phyloP scores from a whole-genome alignment of 78 protist genomes.

The Cavenderia fasciculata region DNA sequence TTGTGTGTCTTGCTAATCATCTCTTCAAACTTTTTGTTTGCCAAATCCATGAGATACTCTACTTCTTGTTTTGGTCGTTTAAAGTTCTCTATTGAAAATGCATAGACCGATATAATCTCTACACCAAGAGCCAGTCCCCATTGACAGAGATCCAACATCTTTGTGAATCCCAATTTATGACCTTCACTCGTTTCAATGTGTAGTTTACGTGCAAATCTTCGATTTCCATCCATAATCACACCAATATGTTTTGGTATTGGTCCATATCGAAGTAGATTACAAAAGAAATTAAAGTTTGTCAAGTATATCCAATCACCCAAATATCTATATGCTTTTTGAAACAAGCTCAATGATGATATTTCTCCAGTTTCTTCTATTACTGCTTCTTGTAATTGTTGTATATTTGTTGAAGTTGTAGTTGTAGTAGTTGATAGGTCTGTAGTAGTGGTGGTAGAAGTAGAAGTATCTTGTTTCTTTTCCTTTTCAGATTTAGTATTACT shows the following conservation, averaged over 20 bases:
- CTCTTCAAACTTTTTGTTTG: constrained; percentile 64
- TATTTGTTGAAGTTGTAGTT: not conserved
- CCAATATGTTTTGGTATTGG: constrained; percentile 92
- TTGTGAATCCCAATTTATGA: constrained; percentile 83
- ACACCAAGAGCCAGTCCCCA: constrained; percentile 91
- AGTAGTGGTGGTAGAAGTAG: not conserved
- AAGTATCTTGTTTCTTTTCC: not conserved
- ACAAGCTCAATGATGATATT: not conserved
- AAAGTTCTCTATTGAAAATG: constrained; percentile 94
- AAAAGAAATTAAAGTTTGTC: constrained; percentile 16
- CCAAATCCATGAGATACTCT: constrained; percentile 85
- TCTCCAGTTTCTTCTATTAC: not conserved
- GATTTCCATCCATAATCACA: constrained; percentile 96
- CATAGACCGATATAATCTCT: constrained; percentile 89
- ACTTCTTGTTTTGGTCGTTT: constrained; percentile 89
- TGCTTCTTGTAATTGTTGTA: not conserved
- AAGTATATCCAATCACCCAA: constrained; percentile 25
- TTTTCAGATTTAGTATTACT: constrained; percentile 1
- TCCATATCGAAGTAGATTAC: constrained; percentile 61
- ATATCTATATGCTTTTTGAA: not conserved
- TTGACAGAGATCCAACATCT: constrained; percentile 75
- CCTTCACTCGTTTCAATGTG: constrained; percentile 51
- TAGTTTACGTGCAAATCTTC: constrained; percentile 80
- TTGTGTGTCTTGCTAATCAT: constrained; percentile 30
- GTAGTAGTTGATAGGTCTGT: not conserved